Percentiles rank a stretch among this genome's conserved stretches.
These are phyloP conservation scores for Phalaenopsis equestris DNA, from an alignment of 106 monocot species.

Conservation along the genomic window DNA sequence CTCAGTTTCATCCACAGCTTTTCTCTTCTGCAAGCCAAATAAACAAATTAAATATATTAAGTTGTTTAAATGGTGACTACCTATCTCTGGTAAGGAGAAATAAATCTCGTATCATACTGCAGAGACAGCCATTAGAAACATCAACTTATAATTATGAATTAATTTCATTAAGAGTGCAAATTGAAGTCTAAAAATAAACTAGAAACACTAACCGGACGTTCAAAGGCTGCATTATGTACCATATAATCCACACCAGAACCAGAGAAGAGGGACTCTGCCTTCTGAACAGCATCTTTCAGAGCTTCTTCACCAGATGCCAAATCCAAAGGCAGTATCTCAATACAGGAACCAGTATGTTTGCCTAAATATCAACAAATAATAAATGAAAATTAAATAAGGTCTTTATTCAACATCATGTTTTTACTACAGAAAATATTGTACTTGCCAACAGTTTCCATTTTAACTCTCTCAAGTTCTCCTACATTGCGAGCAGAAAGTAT, in stretches of 20 bases:
- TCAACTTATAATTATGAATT: constrained; percentile 9
- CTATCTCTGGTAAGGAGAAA: background rate
- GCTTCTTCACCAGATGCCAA: constrained; percentile 62
- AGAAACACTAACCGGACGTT: constrained; percentile 70
- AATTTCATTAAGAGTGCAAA: background rate
- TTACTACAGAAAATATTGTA: background rate
- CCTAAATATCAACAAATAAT: constrained; percentile 22
- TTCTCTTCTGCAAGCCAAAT: constrained; percentile 43
- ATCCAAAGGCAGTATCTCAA: constrained; percentile 84
- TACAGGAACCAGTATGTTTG: constrained; percentile 35
- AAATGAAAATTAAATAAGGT: background rate
- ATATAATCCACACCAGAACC: constrained; percentile 78
- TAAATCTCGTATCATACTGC: background rate
- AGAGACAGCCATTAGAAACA: background rate
- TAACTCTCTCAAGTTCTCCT: constrained; percentile 74
- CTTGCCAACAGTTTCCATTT: constrained; percentile 56
- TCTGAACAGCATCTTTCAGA: constrained; percentile 60
- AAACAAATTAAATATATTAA: background rate
- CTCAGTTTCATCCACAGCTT: constrained; percentile 57
- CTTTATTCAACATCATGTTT: background rate
- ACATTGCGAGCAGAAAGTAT: constrained; percentile 85
- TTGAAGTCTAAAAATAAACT: background rate
- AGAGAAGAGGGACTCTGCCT: constrained; percentile 79
- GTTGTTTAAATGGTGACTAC: background rate
- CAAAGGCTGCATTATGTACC: constrained; percentile 97